Percentiles rank a stretch among this genome's conserved stretches.
These are phyloP conservation scores for Selenicereus undatus DNA, from an alignment of 148 eudicot species.

Conservation along the genomic window DNA sequence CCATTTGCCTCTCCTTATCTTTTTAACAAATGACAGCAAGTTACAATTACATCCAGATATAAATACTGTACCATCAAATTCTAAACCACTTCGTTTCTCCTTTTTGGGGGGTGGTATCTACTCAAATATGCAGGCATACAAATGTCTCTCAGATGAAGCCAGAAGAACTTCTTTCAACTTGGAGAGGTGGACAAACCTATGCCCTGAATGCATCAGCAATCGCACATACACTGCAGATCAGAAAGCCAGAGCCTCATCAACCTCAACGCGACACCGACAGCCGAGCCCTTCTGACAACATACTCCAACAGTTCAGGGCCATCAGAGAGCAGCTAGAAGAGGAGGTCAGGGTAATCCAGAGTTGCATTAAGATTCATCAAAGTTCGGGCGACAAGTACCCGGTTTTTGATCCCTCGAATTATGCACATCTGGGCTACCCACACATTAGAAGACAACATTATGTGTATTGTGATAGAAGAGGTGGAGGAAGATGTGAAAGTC, in stretches of 20 bases:
- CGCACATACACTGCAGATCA: neutral
- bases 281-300: slow-evolving; percentile 11
- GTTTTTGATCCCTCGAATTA: slow-evolving; percentile 36
- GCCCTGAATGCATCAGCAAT: slow-evolving; percentile 35
- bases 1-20: neutral
- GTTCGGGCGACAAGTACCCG: slow-evolving; percentile 29
- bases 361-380: slow-evolving; percentile 45
- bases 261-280: slow-evolving; percentile 9
- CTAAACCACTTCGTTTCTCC: neutral
- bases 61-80: no score
- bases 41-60: neutral
- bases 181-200: slow-evolving; percentile 41
- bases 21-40: neutral
- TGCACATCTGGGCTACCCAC: slow-evolving; percentile 48
- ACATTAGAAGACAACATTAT: slow-evolving; percentile 24
- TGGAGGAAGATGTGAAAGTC: slow-evolving; percentile 31
- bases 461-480: slow-evolving; percentile 19
- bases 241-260: neutral
- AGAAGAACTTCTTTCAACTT: slow-evolving; percentile 51
- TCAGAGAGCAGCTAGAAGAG: slow-evolving; percentile 41
- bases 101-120: neutral
- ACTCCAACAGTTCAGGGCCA: slow-evolving; percentile 22
- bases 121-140: slow-evolving; percentile 54
- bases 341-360: slow-evolving; percentile 54
- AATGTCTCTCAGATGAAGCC: slow-evolving; percentile 47